Evolutionary conservation across 352 stramenopile species (phyloP), one percentile per base, ranked within the genome.

Genomic region (Globisporangium ultimum): DNA sequence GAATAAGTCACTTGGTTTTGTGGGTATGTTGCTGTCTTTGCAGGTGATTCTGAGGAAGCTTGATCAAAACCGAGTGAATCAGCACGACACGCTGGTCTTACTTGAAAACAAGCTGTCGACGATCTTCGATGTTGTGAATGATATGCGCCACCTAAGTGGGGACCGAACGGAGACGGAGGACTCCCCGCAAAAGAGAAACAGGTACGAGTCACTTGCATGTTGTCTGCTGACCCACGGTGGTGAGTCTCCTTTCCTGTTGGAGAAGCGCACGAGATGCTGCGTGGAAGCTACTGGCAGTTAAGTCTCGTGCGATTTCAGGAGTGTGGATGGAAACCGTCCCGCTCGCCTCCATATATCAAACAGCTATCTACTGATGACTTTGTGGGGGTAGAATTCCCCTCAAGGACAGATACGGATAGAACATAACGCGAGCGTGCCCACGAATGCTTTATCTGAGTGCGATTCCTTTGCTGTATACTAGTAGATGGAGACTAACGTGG

Each of bases 331-430:
- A 32, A 36, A 13, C 28, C 9, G 24, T 65, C n/a, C 45, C 32
- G 34, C 24, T 32, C 24, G 24, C 24, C 55, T 68, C 63, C 53
- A 62, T 60, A 80, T 48, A 66, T 18, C 20, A 56, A 74, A 28
- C 55, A 45, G 59, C 57, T 70, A 78, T 90, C 78, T 91, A 58
- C 80, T 93, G 84, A 91, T 93, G 84, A 93, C 84, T 89, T 93
- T 88, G 69, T 52, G 67, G 71, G 80, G 64, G 63, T 90, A 93
- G 84, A 89, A 93, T 88, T 88, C 70, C 80, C 63, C 71, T 70
- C 67, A 88, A 94, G 82, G 84, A 94, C 84, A 94, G 84, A 92
- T 94, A 94, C 84, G 82, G 82, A 88, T 89, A 61, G 74, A 67
- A 93, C 80, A 93, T 34, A 49, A 3, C 14, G 11, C 10, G 8